A percentile compares a stretch with the other conserved stretches of the same genome.
Evolutionary conservation across 1,284 basidiomycete genomes (phyloP).

Genomic region (Tilletia indica): DNA sequence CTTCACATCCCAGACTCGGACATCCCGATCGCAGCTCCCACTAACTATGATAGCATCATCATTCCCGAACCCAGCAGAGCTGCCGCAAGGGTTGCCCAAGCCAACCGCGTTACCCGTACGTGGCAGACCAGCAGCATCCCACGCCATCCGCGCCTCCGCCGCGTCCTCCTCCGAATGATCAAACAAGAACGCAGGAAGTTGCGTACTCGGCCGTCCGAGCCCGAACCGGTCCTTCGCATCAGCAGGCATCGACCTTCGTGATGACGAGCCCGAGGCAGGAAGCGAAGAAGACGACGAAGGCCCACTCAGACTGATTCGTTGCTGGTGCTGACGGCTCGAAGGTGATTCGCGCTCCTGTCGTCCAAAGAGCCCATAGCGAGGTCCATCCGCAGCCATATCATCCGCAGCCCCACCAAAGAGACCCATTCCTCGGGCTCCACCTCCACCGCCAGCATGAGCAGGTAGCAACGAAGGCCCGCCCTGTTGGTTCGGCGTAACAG

Average conservation of each 20-base stretch:
- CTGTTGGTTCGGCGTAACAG: not conserved
- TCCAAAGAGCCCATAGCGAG: not conserved
- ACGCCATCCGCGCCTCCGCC: conserved; percentile 4
- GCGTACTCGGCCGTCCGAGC: not conserved
- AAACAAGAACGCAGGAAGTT: not conserved
- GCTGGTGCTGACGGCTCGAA: not conserved
- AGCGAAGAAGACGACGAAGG: not conserved
- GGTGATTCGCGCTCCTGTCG: not conserved
- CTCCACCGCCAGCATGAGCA: not conserved
- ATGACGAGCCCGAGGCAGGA: too few species aligned
- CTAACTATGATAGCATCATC: conserved; percentile 74
- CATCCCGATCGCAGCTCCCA: conserved; percentile 83
- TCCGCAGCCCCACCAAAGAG: not conserved
- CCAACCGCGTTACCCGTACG: conserved; percentile 30
- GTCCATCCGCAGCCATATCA: not conserved
- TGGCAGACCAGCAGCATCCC: conserved; percentile 1
- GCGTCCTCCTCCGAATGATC: not conserved
- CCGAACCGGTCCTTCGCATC: not conserved
- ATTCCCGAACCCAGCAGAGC: conserved; percentile 68
- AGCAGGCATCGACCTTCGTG: conserved; percentile 7
- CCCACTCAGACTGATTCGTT: not conserved
- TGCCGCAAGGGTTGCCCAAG: conserved; percentile 40
- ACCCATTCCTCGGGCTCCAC: not conserved
- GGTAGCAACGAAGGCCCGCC: not conserved
- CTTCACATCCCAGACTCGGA: conserved; percentile 86